These are phyloP conservation scores for Triticum turgidum DNA, from an alignment of 176 grass and related monocot genomes.

Conservation along the genomic window DNA sequence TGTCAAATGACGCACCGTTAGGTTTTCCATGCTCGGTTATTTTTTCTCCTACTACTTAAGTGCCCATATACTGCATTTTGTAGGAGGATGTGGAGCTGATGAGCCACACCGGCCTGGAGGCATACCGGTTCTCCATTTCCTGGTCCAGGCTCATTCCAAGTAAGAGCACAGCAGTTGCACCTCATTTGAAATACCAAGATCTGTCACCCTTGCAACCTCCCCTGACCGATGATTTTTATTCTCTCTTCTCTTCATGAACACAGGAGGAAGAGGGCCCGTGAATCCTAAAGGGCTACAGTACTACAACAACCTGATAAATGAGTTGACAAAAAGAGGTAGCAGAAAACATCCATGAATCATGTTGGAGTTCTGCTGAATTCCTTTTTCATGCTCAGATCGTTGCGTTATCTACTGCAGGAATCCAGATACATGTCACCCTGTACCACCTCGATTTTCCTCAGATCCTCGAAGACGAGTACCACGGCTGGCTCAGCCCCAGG, in stretches of 20 bases:
- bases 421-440: slow-evolving; percentile 68
- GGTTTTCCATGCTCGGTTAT: too few relatives aligned
- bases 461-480: slow-evolving; percentile 79
- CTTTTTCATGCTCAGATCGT: not conserved
- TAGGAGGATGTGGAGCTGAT: slow-evolving; percentile 81
- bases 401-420: slow-evolving; percentile 34
- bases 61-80: not conserved
- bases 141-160: slow-evolving; percentile 88
- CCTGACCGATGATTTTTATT: not conserved
- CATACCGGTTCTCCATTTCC: slow-evolving; percentile 88
- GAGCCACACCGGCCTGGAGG: slow-evolving; percentile 61
- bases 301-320: slow-evolving; percentile 81
- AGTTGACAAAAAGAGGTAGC: slow-evolving; percentile 54
- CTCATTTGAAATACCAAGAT: not conserved
- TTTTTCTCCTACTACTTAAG: too few relatives aligned
- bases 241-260: not conserved
- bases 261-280: slow-evolving; percentile 69
- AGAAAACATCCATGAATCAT: not conserved
- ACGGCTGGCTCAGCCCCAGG: slow-evolving; percentile 70
- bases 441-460: slow-evolving; percentile 83
- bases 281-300: slow-evolving; percentile 72
- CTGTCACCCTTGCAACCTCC: not conserved
- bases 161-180: slow-evolving; percentile 25
- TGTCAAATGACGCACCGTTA: not conserved
- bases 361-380: not conserved